Conservation (phyloP, 352 stramenopile species). For the Blastocystis sp. region DNA sequence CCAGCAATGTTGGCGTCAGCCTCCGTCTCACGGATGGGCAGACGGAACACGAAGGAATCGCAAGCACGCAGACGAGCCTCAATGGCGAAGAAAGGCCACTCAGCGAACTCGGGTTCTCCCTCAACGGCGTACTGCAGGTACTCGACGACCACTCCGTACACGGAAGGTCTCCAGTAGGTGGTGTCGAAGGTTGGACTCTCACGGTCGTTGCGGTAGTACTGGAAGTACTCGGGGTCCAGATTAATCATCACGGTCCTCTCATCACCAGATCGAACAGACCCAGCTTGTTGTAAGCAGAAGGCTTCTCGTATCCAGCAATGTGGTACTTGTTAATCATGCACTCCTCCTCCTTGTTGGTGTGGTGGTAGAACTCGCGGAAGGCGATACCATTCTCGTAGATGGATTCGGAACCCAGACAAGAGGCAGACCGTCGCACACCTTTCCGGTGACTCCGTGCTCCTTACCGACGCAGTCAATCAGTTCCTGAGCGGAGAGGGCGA, state of each 20-base stretch:
- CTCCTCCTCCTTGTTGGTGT: not conserved
- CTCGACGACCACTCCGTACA: not conserved
- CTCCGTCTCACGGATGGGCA: not conserved
- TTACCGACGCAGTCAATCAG: not conserved
- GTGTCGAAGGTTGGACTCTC: not conserved
- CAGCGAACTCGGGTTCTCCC: not conserved
- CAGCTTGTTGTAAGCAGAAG: not conserved
- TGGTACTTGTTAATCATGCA: too few species aligned
- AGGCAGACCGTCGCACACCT: not conserved
- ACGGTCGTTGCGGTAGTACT: constrained; percentile 7
- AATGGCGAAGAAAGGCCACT: constrained; percentile 7
- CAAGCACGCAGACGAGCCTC: not conserved
- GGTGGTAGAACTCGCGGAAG: not conserved
- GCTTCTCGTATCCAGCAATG: not conserved
- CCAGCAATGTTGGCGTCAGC: too few species aligned
- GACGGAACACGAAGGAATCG: not conserved
- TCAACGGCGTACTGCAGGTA: not conserved
- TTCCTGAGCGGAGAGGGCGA: not conserved
- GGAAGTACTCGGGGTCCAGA: constrained; percentile 3
- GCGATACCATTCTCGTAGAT: not conserved
- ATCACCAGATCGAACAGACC: not conserved
- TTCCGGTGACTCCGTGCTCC: not conserved
- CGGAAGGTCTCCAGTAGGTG: not conserved
- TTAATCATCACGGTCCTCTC: not conserved
- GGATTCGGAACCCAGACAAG: not conserved